A percentile compares a stretch with the other conserved stretches of the same genome.
phyloP scores from a whole-genome alignment of 2,329 filamentous ascomycete genomes.

The Magnaporthiopsis rhizophila region DNA sequence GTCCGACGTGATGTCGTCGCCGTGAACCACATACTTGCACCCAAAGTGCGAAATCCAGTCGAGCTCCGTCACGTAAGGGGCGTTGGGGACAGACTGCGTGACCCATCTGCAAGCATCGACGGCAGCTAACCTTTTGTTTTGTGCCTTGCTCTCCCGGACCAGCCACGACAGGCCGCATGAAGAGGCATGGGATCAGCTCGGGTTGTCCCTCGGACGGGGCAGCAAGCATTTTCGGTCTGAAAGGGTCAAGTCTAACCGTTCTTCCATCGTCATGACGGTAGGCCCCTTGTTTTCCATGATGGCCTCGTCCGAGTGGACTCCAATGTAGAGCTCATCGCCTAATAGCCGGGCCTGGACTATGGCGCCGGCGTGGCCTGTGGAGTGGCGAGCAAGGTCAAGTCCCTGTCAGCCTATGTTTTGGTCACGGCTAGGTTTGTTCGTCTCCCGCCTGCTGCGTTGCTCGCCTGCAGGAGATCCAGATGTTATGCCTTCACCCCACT shows the following conservation, averaged over 20 bases:
- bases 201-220: not conserved
- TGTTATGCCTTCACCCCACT: not conserved
- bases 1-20: constrained; percentile 48
- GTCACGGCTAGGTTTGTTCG: not conserved
- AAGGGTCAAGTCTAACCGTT: constrained; percentile 50
- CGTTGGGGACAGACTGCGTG: constrained; percentile 71
- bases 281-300: constrained; percentile 97
- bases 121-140: constrained; percentile 62
- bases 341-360: constrained; percentile 93
- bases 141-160: not conserved
- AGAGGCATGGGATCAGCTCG: not conserved
- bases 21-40: constrained; percentile 64
- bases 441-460: not conserved
- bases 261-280: constrained; percentile 88
- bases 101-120: constrained; percentile 95
- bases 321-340: constrained; percentile 80
- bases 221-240: not conserved
- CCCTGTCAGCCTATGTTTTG: not conserved
- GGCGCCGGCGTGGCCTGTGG: constrained; percentile 80
- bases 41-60: constrained; percentile 94
- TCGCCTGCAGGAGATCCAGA: not conserved
- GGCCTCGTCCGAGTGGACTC: constrained; percentile 90
- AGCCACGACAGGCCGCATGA: not conserved
- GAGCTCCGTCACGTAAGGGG: constrained; percentile 90
- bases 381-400: not conserved